Conservation (phyloP, 768 basidiomycete genomes). For the Hemileccinum rubropunctum region DNA sequence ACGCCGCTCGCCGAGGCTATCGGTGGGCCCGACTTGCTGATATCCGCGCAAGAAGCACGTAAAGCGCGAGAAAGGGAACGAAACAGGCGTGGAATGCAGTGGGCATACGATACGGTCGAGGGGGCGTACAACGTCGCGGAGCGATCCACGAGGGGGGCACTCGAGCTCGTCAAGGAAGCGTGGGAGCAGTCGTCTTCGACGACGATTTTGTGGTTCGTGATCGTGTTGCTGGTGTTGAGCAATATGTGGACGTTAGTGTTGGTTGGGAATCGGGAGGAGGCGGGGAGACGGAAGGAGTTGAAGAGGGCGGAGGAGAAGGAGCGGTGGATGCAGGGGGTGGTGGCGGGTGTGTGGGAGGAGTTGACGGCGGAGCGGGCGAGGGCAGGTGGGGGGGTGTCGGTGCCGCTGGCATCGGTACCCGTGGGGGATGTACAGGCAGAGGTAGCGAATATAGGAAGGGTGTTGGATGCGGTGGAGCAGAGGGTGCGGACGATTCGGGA, state of each 20-base stretch:
- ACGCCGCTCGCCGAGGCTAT: slow-evolving; percentile 19
- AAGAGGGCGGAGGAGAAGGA: slow-evolving; percentile 64
- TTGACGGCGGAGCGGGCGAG: slow-evolving; percentile 45
- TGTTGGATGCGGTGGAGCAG: slow-evolving; percentile 58
- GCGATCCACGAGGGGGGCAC: slow-evolving; percentile 65
- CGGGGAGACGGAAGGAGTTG: slow-evolving; percentile 44
- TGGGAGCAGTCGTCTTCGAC: slow-evolving; percentile 77
- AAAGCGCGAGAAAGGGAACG: slow-evolving; percentile 68
- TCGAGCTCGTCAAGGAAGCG: slow-evolving; percentile 76
- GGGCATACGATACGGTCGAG: slow-evolving; percentile 85
- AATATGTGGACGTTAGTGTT: slow-evolving; percentile 68
- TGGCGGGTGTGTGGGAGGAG: slow-evolving; percentile 73
- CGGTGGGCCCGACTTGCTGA: slow-evolving; percentile 6
- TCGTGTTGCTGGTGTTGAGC: slow-evolving; percentile 68
- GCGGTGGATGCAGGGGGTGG: slow-evolving; percentile 70
- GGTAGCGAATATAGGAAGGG: slow-evolving; percentile 42
- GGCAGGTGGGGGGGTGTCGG: slow-evolving; percentile 7
- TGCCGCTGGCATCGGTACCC: slow-evolving; percentile 18
- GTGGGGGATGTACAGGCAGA: slow-evolving; percentile 44
- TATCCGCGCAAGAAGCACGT: slow-evolving; percentile 15
- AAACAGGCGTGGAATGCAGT: slow-evolving; percentile 72
- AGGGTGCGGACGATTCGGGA: slow-evolving; percentile 49
- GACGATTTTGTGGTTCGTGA: slow-evolving; percentile 70
- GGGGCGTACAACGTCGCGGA: slow-evolving; percentile 70
- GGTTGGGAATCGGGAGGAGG: slow-evolving; percentile 48